Evolutionary conservation across 805 yeast species (phyloP).

Genomic region (Spathaspora girioi): DNA sequence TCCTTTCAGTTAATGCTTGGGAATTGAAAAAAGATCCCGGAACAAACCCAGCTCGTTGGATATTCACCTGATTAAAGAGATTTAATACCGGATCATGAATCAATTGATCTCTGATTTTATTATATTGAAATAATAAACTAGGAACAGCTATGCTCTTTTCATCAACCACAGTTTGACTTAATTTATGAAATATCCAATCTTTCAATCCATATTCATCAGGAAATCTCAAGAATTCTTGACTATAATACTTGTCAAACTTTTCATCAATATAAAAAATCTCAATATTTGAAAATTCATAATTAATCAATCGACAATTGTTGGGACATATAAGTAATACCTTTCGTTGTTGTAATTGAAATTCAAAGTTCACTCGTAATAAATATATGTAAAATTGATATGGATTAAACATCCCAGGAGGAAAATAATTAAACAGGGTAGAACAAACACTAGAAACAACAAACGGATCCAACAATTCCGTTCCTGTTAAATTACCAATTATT

Average conservation of each 20-base stretch:
- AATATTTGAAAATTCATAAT: slow-evolving; percentile 5
- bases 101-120: slow-evolving; percentile 1
- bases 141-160: not conserved
- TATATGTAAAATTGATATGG: slow-evolving; percentile 7
- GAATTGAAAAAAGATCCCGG: not conserved
- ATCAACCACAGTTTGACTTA: slow-evolving; percentile 1
- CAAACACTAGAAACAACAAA: slow-evolving; percentile 5
- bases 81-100: slow-evolving; percentile 2
- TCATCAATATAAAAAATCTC: slow-evolving; percentile 6
- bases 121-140: not conserved
- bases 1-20: not conserved
- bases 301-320: slow-evolving; percentile 3
- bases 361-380: slow-evolving; percentile 6
- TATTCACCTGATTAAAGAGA: slow-evolving; percentile 5
- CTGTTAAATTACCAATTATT: slow-evolving; percentile 5
- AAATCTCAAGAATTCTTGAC: not conserved
- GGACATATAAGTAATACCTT: slow-evolving; percentile 6
- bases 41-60: not conserved
- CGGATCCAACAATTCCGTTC: slow-evolving; percentile 8
- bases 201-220: slow-evolving; percentile 9
- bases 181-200: slow-evolving; percentile 3
- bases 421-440: slow-evolving; percentile 4
- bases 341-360: slow-evolving; percentile 4
- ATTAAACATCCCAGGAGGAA: slow-evolving; percentile 9
- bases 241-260: slow-evolving; percentile 4